Conservation (phyloP, 768 basidiomycete genomes). For the Auriscalpium orientale region DNA sequence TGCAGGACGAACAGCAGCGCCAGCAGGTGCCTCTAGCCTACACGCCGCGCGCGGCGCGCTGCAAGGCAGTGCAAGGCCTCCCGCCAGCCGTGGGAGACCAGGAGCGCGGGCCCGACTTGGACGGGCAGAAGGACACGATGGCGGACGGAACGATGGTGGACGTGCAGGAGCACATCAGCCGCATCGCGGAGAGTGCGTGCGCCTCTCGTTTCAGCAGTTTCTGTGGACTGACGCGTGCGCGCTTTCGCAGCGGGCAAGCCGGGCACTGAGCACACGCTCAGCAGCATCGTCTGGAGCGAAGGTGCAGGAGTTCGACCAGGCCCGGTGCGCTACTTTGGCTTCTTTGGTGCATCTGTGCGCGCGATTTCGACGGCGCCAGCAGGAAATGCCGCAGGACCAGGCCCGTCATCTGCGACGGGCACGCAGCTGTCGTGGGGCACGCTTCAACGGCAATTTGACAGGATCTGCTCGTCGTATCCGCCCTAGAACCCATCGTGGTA, state of each 20-base stretch:
- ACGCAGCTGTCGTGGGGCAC: not conserved
- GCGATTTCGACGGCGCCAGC: not conserved
- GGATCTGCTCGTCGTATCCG: no score
- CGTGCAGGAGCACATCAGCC: slow-evolving; percentile 66
- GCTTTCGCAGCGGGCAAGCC: slow-evolving; percentile 44
- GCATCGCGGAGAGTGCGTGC: slow-evolving; percentile 71
- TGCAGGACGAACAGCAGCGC: slow-evolving; percentile 38
- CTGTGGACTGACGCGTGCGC: not conserved
- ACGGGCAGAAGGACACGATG: slow-evolving; percentile 44
- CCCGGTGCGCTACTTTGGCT: slow-evolving; percentile 25
- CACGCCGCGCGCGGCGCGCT: slow-evolving; percentile 12
- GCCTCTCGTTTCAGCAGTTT: not conserved
- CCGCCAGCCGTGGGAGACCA: no score
- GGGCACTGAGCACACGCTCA: slow-evolving; percentile 78
- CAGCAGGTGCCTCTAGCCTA: slow-evolving; percentile 17
- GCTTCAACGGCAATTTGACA: no score
- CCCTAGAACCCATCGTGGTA: no score
- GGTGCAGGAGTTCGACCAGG: slow-evolving; percentile 72
- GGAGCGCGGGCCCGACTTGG: slow-evolving; percentile 8
- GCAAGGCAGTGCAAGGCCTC: not conserved
- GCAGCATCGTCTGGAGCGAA: slow-evolving; percentile 67
- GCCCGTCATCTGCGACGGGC: not conserved
- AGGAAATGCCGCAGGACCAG: slow-evolving; percentile 1
- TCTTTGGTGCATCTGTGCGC: not conserved
- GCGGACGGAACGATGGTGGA: no score